Evolutionary conservation across 306 rosid species (phyloP).

Genomic region (Astragalus membranaceus): DNA sequence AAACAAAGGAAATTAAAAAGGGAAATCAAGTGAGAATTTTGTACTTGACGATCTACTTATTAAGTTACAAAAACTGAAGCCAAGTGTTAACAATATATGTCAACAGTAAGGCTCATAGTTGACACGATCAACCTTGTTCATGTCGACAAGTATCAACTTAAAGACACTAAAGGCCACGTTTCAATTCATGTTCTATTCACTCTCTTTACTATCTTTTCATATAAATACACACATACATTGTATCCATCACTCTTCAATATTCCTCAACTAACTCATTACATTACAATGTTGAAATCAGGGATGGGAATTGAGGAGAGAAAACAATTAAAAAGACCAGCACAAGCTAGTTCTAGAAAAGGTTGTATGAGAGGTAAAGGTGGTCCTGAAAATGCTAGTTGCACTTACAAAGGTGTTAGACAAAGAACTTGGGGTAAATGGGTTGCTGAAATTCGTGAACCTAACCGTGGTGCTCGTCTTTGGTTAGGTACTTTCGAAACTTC

Average conservation of each 20-base stretch:
- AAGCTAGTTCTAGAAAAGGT: slow-evolving; percentile 77
- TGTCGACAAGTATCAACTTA: slow-evolving; percentile 62
- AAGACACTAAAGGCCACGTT: slow-evolving; percentile 59
- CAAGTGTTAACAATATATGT: slow-evolving; percentile 58
- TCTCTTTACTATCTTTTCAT: background rate
- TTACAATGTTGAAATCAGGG: slow-evolving; percentile 36
- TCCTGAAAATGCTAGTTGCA: slow-evolving; percentile 77
- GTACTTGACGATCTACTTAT: slow-evolving; percentile 34
- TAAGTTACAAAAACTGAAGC: slow-evolving; percentile 32
- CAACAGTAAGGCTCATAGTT: slow-evolving; percentile 40
- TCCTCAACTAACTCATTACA: background rate
- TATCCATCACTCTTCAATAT: background rate
- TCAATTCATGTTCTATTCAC: slow-evolving; percentile 24
- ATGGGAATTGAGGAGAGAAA: slow-evolving; percentile 22
- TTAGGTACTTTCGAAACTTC: slow-evolving; percentile 82
- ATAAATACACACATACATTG: slow-evolving; percentile 24
- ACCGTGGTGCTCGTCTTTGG: slow-evolving; percentile 93
- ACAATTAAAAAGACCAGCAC: slow-evolving; percentile 37
- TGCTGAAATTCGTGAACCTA: slow-evolving; percentile 93
- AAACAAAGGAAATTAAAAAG: background rate
- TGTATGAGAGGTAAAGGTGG: slow-evolving; percentile 98
- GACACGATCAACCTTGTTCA: slow-evolving; percentile 69
- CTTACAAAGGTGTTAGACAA: slow-evolving; percentile 90
- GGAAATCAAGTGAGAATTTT: background rate
- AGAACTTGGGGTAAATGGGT: slow-evolving; percentile 99